These are phyloP conservation scores for Periconia sp. DNA, from an alignment of 2,329 filamentous ascomycete genomes.

Conservation along the genomic window DNA sequence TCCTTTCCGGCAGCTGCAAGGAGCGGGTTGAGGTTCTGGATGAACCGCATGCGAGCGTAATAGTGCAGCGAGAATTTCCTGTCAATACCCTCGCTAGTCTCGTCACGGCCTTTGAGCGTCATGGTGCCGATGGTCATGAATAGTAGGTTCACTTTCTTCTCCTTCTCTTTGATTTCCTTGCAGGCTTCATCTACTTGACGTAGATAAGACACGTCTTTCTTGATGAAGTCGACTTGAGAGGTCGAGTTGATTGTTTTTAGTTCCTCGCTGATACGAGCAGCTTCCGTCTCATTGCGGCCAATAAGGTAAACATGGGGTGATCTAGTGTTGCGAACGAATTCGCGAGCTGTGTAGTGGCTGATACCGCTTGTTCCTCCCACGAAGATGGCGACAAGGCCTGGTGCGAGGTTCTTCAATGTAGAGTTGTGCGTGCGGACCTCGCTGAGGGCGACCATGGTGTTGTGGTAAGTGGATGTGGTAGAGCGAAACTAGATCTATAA, in stretches of 20 bases:
- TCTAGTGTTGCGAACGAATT: constrained; percentile 48
- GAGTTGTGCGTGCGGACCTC: constrained; percentile 33
- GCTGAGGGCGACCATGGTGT: constrained; percentile 29
- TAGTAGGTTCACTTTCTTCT: constrained; percentile 61
- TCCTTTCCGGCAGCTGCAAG: constrained; percentile 28
- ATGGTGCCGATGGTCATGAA: constrained; percentile 61
- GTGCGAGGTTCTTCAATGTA: constrained; percentile 27
- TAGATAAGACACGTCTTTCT: constrained; percentile 50
- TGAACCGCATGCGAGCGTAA: constrained; percentile 49
- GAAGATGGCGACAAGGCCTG: constrained; percentile 38
- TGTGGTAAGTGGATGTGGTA: no score
- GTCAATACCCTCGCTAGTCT: constrained; percentile 46
- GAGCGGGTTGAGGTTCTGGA: constrained; percentile 44
- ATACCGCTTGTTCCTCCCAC: constrained; percentile 54
- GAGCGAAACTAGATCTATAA: no score
- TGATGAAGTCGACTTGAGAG: constrained; percentile 48
- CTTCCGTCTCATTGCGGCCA: constrained; percentile 49
- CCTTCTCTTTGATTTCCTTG: constrained; percentile 57
- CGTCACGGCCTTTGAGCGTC: constrained; percentile 46
- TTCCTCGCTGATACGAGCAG: constrained; percentile 43
- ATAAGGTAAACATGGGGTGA: constrained; percentile 51
- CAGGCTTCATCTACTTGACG: constrained; percentile 52
- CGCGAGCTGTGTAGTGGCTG: constrained; percentile 50
- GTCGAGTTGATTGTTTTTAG: constrained; percentile 46
- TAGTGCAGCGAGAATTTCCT: constrained; percentile 39